These are phyloP conservation scores for Conringia planisiliqua DNA, from an alignment of 345 rosid genomes.

Conservation along the genomic window DNA sequence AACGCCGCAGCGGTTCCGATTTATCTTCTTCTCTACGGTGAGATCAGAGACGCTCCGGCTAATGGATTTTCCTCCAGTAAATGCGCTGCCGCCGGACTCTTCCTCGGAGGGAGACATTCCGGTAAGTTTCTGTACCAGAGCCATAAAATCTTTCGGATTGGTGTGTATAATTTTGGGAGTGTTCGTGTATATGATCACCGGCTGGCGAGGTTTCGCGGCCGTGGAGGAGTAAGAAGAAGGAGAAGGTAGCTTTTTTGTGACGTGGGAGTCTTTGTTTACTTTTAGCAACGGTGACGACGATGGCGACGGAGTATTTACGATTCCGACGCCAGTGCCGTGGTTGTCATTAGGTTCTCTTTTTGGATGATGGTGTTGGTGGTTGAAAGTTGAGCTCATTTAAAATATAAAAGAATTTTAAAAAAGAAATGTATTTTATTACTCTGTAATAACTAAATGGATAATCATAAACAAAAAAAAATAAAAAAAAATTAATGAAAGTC, in stretches of 20 bases:
- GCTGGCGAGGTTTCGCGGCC: slow-evolving; percentile 52
- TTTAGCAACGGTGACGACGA: slow-evolving; percentile 17
- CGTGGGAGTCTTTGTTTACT: slow-evolving; percentile 52
- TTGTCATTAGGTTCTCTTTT: slow-evolving; percentile 25
- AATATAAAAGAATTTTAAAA: not conserved
- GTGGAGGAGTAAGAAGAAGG: slow-evolving; percentile 35
- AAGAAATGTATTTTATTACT: slow-evolving; percentile 1
- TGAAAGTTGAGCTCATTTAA: slow-evolving; percentile 23
- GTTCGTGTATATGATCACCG: slow-evolving; percentile 93
- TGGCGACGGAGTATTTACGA: slow-evolving; percentile 13
- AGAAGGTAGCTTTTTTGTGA: slow-evolving; percentile 46
- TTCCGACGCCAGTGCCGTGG: not conserved
- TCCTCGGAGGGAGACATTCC: slow-evolving; percentile 60
- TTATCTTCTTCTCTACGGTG: slow-evolving; percentile 7
- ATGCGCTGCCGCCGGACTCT: slow-evolving; percentile 8
- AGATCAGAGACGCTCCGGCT: slow-evolving; percentile 13
- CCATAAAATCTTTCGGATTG: slow-evolving; percentile 83
- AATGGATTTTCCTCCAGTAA: not conserved
- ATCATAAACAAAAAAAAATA: not conserved
- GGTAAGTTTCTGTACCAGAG: slow-evolving; percentile 84
- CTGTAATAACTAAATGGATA: not conserved
- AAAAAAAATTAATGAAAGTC: not conserved
- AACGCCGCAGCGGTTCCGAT: not conserved
- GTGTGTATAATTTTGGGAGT: slow-evolving; percentile 89
- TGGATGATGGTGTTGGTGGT: slow-evolving; percentile 18